Evolutionary conservation across 208 protist genomes (phyloP), one percentile per base, ranked within the genome.

Genomic region (Leishmania martiniquensis): DNA sequence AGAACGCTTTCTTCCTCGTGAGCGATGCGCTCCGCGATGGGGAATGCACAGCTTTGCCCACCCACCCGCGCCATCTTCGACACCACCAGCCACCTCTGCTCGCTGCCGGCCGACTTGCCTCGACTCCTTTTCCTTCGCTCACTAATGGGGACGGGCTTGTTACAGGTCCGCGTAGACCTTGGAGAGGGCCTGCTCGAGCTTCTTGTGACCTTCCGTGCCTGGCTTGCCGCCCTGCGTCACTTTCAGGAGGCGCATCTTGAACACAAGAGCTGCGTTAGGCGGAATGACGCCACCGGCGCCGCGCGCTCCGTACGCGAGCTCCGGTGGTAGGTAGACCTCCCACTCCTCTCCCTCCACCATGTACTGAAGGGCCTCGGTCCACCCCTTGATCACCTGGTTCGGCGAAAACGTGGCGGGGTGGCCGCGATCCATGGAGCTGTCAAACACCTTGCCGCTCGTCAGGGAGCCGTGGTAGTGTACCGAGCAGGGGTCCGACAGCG

Each of bases 331-430:
- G 57, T 91, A 95, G 37, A 97, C 85, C 75, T 94, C 85, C 94
- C 94, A 97, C 75, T 89, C 73, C 76, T 97, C 94, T 12, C 94
- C 94, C 81, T 94, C 91, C 55, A 80, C 80, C 92, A 97, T 96
- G 77, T 92, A 85, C 91, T 95, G 92, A 20, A 97, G 85, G 34
- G 91, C 94, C 81, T 96, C 92, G 25, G 87, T 93, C 94, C 94
- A 97, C 49, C 85, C 92, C 59, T 85, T 87, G 73, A 96, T 95
- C n/a, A 96, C 91, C 74, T 94, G 85, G 51, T 79, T 86, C 29
- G 91, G 94, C 0, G 83, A 84, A 57, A 98, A 97, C 17, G 72
- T 84, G 22, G 85, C 55, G n/a, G 95, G 92, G 45, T 66, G 59
- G 55, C 82, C 83, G 47, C 90, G 87, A 55, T 96, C 83, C 72